Evolutionary conservation across 2,329 filamentous ascomycete species (phyloP), one percentile per base, ranked within the genome.

Genomic region (Ophiocordyceps camponoti-rufipedis): DNA sequence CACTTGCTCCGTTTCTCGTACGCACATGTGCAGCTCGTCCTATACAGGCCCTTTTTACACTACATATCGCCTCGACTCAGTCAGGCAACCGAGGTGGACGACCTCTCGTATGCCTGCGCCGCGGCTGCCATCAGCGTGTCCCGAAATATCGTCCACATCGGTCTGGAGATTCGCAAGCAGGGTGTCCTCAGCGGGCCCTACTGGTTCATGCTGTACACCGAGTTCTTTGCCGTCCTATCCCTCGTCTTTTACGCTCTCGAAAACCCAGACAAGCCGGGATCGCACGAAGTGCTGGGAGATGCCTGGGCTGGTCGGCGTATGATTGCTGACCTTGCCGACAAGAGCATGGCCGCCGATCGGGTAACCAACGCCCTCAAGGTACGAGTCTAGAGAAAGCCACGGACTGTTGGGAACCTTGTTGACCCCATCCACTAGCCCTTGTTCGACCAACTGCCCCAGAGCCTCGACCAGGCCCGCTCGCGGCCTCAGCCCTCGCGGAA

Each of bases 281-380:
- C 81, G 6, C 72, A 81, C 44, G 87, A 94, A 49, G 82, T 95
- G 19, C 67, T 95, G 48, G 80, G 80, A 45, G 89, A 96, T 62
- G 89, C 88, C 0, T 72, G 79, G 49, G 82, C 86, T 50, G 91
- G 89, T 16, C 84, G 84, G 56, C 81, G 89, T 51, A 85, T 88
- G 50, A 74, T 96, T 48, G 76, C 79, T 44, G 79, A 78, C 14
- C 71, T 96, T 47, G 82, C 87, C 3, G 79, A 83, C 54, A 81
- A 82, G 54, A 95, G 87, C 56, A 73, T 93, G 70, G 87, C 88
- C 33, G 91, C 91, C 3, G 86, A 95, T 58, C 73, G 85, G 49
- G 91, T 93, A 55, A 85, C 84, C 1, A 72, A 70, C 42, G 82
- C 85, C 39, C 70, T 98, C 28, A 75, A 78, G 57, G 85, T 89